Evolutionary conservation across 441 rosid genomes (phyloP).

Genomic region (Populus trichocarpa): DNA sequence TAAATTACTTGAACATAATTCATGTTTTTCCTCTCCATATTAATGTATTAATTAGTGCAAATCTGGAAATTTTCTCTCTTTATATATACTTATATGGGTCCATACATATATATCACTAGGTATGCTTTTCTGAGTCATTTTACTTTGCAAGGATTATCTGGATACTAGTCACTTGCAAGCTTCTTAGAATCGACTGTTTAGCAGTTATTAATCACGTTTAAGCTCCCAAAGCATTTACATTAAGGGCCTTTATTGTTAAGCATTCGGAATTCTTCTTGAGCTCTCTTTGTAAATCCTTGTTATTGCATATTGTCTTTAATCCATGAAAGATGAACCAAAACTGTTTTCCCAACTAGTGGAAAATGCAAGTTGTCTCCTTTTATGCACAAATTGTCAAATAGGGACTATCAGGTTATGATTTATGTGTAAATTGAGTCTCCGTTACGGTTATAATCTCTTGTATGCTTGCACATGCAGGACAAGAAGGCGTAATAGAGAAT

Average conservation of each 20-base stretch:
- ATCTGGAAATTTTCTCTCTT: neutral
- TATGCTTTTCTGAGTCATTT: neutral
- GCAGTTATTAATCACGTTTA: neutral
- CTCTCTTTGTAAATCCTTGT: neutral
- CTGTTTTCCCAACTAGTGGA: neutral
- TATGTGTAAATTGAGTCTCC: neutral
- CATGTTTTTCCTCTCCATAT: neutral
- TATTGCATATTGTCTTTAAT: neutral
- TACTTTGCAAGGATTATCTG: neutral
- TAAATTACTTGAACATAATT: neutral
- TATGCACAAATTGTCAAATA: neutral
- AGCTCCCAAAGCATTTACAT: neutral
- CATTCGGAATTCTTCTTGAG: neutral
- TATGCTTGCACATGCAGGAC: slow-evolving; percentile 44
- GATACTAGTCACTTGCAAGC: neutral
- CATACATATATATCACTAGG: neutral
- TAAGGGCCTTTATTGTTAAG: neutral
- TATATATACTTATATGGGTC: no score
- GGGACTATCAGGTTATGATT: neutral
- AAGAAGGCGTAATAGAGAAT: slow-evolving; percentile 56
- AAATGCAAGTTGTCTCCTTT: neutral
- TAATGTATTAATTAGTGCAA: neutral
- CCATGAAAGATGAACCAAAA: neutral
- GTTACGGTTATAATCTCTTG: slow-evolving; percentile 5
- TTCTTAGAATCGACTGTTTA: neutral